phyloP scores from a whole-genome alignment of 139 green algal species.

The Pseudopediastrum boryanum region DNA sequence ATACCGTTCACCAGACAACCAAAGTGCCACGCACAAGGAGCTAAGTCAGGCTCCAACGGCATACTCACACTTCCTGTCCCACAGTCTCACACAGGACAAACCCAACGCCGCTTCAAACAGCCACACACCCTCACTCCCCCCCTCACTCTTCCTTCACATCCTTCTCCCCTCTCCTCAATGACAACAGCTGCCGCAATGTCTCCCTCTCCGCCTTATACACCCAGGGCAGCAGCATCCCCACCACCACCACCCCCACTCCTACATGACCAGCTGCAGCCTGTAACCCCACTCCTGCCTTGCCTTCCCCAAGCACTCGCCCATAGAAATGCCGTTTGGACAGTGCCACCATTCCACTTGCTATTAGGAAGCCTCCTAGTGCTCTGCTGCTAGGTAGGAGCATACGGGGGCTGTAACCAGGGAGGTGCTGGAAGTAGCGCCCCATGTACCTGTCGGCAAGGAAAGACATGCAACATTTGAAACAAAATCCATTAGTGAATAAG shows the following conservation, averaged over 20 bases:
- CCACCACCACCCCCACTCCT: conserved; percentile 44
- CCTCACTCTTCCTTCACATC: no score
- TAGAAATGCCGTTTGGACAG: conserved; percentile 13
- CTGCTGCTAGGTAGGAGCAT: conserved; percentile 42
- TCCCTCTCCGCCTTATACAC: conserved; percentile 42
- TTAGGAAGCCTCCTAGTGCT: conserved; percentile 16
- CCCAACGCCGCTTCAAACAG: no score
- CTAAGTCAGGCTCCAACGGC: no score
- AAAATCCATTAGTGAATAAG: background rate
- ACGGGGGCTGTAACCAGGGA: conserved; percentile 31
- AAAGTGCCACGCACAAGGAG: no score
- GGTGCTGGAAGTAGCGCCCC: conserved; percentile 25
- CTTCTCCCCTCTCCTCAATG: no score
- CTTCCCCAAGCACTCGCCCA: background rate
- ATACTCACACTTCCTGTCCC: no score
- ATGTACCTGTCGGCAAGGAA: conserved; percentile 17
- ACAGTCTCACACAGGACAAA: no score
- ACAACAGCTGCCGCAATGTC: conserved; percentile 32
- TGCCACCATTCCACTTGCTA: background rate
- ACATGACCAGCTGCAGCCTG: conserved; percentile 45
- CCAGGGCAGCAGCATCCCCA: conserved; percentile 3
- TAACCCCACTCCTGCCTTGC: background rate
- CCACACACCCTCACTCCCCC: no score
- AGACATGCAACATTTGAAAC: background rate
- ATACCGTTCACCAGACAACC: no score